A percentile compares a stretch with the other conserved stretches of the same genome.
Evolutionary conservation across 2,329 filamentous ascomycete species (phyloP).

Genomic region (Pleoardoris graminearum): DNA sequence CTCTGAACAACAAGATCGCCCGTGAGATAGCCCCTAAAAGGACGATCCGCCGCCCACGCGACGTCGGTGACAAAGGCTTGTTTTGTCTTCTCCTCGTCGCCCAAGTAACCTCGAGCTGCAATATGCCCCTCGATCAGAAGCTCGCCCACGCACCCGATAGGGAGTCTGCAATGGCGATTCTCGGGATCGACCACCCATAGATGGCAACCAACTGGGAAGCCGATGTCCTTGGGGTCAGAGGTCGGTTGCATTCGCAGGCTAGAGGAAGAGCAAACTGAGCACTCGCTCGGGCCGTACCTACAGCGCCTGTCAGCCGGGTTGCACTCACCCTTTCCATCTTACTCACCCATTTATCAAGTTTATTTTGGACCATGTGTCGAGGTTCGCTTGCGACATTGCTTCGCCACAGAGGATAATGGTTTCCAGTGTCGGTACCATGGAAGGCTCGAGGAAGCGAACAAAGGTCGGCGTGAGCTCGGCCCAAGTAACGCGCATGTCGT

Average conservation of each 20-base stretch:
- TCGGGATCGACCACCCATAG: constrained; percentile 45
- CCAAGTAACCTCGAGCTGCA: constrained; percentile 33
- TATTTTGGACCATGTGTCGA: constrained; percentile 28
- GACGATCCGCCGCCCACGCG: constrained; percentile 17
- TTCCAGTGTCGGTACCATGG: constrained; percentile 42
- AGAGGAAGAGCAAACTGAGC: constrained; percentile 21
- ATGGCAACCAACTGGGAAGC: constrained; percentile 25
- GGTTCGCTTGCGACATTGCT: constrained; percentile 26
- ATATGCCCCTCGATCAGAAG: constrained; percentile 61
- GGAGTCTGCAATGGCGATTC: constrained; percentile 28
- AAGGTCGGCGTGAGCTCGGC: constrained; percentile 28
- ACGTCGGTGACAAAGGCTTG: constrained; percentile 26
- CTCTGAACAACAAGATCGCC: constrained; percentile 30
- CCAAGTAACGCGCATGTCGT: constrained; percentile 24
- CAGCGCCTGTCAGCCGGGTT: neutral
- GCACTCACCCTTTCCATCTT: neutral
- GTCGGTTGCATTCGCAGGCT: constrained; percentile 11
- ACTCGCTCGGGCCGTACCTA: constrained; percentile 33
- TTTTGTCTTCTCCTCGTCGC: constrained; percentile 26
- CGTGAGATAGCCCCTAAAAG: constrained; percentile 25
- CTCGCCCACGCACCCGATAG: constrained; percentile 48
- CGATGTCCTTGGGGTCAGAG: constrained; percentile 28
- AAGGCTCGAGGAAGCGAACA: constrained; percentile 36
- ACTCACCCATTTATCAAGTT: constrained; percentile 27
- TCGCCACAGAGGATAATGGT: constrained; percentile 44